Evolutionary conservation across 768 basidiomycete genomes (phyloP).

Genomic region (Suillus cothurnatus): DNA sequence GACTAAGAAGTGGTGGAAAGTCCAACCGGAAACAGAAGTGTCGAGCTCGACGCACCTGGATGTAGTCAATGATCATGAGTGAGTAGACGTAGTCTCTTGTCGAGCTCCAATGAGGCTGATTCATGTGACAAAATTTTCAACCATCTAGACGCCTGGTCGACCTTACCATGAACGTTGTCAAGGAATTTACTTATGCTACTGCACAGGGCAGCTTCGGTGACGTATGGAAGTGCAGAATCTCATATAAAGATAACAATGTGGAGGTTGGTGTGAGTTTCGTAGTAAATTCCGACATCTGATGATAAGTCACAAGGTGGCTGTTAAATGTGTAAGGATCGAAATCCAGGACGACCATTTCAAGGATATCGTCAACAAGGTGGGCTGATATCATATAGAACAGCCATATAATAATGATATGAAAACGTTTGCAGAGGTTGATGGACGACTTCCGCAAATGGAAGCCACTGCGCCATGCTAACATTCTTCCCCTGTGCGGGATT

Average conservation of each 20-base stretch:
- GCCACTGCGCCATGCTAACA: conserved; percentile 38
- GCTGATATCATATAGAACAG: neutral
- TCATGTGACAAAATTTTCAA: neutral
- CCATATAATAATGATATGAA: neutral
- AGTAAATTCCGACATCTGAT: neutral
- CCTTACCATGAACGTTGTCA: conserved; percentile 17
- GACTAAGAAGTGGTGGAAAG: neutral
- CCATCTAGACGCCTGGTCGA: conserved; percentile 13
- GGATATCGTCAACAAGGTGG: conserved; percentile 18
- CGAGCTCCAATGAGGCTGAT: neutral
- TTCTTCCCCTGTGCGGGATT: conserved; percentile 39
- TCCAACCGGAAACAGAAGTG: neutral
- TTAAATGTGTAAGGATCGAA: conserved; percentile 27
- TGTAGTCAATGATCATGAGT: neutral
- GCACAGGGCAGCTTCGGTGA: conserved; percentile 26
- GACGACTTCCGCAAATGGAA: neutral
- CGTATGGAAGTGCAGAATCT: conserved; percentile 26
- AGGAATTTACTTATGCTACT: conserved; percentile 21
- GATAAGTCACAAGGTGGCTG: conserved; percentile 21
- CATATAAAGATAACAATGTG: conserved; percentile 16
- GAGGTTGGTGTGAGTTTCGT: conserved; percentile 17
- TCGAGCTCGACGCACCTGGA: neutral
- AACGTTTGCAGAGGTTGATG: neutral
- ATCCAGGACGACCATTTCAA: conserved; percentile 6
- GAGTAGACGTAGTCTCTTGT: neutral